Conservation (phyloP, 2,329 filamentous ascomycete genomes). For the Beauveria asiatica region DNA sequence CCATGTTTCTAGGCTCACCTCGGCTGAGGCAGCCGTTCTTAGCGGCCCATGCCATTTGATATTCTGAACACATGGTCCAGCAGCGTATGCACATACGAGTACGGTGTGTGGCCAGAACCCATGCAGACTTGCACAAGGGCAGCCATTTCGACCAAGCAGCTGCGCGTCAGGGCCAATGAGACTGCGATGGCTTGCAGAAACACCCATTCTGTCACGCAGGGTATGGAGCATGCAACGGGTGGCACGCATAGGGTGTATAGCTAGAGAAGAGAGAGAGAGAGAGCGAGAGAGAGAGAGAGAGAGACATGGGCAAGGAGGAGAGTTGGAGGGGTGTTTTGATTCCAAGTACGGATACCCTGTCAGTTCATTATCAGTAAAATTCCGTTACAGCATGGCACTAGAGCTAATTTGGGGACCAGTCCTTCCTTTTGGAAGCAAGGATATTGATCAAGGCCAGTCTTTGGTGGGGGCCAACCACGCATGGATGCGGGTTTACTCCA, state of each 20-base stretch:
- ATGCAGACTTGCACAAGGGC: not conserved
- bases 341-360: not conserved
- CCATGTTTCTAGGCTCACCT: slow-evolving; percentile 9
- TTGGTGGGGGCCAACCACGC: slow-evolving; percentile 11
- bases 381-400: slow-evolving; percentile 4
- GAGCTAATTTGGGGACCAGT: not conserved
- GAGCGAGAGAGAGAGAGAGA: not conserved
- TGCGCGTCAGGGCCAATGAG: not conserved
- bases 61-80: slow-evolving; percentile 8
- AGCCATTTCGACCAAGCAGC: slow-evolving; percentile 2
- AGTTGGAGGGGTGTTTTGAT: not conserved
- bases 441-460: slow-evolving; percentile 9
- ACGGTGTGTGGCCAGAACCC: not conserved
- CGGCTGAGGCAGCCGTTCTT: slow-evolving; percentile 9
- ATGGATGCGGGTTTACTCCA: slow-evolving; percentile 10
- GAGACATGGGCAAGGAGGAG: no score
- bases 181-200: not conserved
- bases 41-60: slow-evolving; percentile 1
- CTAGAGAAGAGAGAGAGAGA: not conserved
- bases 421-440: slow-evolving; percentile 7
- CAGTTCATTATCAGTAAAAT: slow-evolving; percentile 6
- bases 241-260: slow-evolving; percentile 2
- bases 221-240: slow-evolving; percentile 9
- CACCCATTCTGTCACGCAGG: slow-evolving; percentile 7
- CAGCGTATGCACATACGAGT: slow-evolving; percentile 4